Percentiles rank a stretch among this genome's conserved stretches.
These are phyloP conservation scores for Arthrobotrys iridis DNA, from an alignment of 2,329 filamentous ascomycete species.

Conservation along the genomic window DNA sequence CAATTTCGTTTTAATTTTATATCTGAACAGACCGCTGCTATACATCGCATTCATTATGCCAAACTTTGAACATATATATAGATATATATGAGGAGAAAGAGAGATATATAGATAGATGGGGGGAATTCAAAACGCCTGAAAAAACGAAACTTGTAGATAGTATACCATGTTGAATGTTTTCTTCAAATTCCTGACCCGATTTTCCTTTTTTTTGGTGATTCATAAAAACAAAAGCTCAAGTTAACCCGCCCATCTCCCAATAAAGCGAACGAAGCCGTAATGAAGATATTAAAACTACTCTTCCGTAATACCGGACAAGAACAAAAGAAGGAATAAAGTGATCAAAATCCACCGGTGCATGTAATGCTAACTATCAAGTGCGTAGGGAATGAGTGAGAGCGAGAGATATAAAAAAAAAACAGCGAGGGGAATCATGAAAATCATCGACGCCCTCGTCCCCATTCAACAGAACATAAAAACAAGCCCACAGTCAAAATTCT, in stretches of 20 bases:
- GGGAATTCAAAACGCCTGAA: too few relatives aligned
- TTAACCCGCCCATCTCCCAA: background rate
- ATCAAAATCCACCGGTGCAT: conserved; percentile 16
- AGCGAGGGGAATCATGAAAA: conserved; percentile 3
- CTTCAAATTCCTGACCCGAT: too few relatives aligned
- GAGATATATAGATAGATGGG: background rate
- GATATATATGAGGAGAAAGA: background rate
- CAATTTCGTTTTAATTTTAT: background rate
- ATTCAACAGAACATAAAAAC: conserved; percentile 14
- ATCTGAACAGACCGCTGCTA: background rate
- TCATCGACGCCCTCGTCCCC: conserved; percentile 13
- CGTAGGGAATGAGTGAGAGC: conserved; percentile 5
- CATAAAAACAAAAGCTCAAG: conserved; percentile 1
- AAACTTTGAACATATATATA: background rate
- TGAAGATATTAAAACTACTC: conserved; percentile 16
- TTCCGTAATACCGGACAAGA: conserved; percentile 14
- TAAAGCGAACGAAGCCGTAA: background rate
- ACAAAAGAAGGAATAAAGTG: background rate
- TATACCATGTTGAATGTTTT: background rate
- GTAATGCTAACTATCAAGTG: conserved; percentile 41
- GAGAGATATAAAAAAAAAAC: background rate
- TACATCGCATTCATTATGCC: background rate
- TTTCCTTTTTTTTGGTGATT: background rate
- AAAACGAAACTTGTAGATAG: too few relatives aligned
- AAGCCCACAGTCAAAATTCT: background rate